Base-by-base conservation (phyloP, 768 basidiomycete species). In the Phylloporus arenicola region DNA sequence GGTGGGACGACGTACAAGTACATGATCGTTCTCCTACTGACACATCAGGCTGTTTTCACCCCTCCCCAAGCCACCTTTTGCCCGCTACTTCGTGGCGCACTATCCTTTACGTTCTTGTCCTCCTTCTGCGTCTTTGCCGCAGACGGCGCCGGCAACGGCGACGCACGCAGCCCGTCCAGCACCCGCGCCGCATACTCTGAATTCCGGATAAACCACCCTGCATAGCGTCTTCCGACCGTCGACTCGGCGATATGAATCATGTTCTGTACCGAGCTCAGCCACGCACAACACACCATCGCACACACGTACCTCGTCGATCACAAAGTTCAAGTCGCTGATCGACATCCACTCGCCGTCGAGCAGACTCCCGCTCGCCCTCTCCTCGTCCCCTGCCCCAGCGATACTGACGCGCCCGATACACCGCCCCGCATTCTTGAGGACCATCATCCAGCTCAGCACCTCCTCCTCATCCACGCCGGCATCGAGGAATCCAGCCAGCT, bases 161-260 rank as follows among this genome's bases (percentile, higher is more conserved):
- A 70, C 38, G 72, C 70, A 54, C 75, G 83, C 57, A 96, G 73
- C 52, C 85, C 84, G 60, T 94, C 92, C 54, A 85, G 76, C 49
- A 94, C 88, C 57, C 89, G 81, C 62, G 92, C 88, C 22, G 92
- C 85, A 57, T 92, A 82, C 68, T 96, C 93, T 5, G 92, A 90
- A 68, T 94, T 92, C 58, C 92, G 86, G 70, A 97, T 94, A 72
- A 97, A 97, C 90, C 92, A 96, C 34, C 92, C 91, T 3, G 92
- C 95, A 68, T 92, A 97, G 43, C 92, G 83, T 41, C 95, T 75
- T 14, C 93, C 92, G 17, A 95, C 84, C 0, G 92, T 96, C 19
- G 92, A 92, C 68, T 98, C 94, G 3, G 90, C 86, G 55, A 98
- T 92, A 59, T 95, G 90, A 8, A 98, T 88, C 88, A 94, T 94